These are phyloP conservation scores for Ganoderma multipileum DNA, from an alignment of 1,284 basidiomycete species.

Conservation along the genomic window DNA sequence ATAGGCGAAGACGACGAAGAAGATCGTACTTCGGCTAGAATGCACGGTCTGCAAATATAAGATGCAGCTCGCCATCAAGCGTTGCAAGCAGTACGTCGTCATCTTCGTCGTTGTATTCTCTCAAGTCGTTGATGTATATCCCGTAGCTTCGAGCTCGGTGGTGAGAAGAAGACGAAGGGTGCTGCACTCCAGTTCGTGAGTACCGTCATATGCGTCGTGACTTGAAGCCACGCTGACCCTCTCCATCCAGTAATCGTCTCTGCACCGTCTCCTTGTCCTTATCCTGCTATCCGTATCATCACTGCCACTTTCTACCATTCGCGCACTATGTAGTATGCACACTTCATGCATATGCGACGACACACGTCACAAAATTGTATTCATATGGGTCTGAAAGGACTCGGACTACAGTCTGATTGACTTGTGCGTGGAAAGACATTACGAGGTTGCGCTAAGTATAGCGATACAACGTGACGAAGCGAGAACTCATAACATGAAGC, in stretches of 20 bases:
- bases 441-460: background rate
- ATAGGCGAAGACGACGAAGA: slow-evolving; percentile 97
- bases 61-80: slow-evolving; percentile 95
- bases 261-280: slow-evolving; percentile 24
- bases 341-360: slow-evolving; percentile 32
- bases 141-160: slow-evolving; percentile 94
- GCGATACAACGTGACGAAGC: background rate
- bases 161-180: slow-evolving; percentile 99
- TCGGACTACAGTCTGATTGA: slow-evolving; percentile 15
- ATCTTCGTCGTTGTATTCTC: background rate
- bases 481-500: background rate
- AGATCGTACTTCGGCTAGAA: slow-evolving; percentile 97
- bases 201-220: slow-evolving; percentile 33
- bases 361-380: slow-evolving; percentile 32
- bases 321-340: slow-evolving; percentile 34
- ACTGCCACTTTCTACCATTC: slow-evolving; percentile 22
- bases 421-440: background rate
- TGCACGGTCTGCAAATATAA: slow-evolving; percentile 99
- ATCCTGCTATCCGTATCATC: slow-evolving; percentile 25
- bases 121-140: background rate
- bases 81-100: slow-evolving; percentile 94
- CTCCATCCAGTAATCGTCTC: slow-evolving; percentile 33
- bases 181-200: slow-evolving; percentile 91
- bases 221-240: background rate
- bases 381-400: slow-evolving; percentile 31